phyloP scores from a whole-genome alignment of 2,329 filamentous ascomycete species.

The Colletotrichum orchidophilum region DNA sequence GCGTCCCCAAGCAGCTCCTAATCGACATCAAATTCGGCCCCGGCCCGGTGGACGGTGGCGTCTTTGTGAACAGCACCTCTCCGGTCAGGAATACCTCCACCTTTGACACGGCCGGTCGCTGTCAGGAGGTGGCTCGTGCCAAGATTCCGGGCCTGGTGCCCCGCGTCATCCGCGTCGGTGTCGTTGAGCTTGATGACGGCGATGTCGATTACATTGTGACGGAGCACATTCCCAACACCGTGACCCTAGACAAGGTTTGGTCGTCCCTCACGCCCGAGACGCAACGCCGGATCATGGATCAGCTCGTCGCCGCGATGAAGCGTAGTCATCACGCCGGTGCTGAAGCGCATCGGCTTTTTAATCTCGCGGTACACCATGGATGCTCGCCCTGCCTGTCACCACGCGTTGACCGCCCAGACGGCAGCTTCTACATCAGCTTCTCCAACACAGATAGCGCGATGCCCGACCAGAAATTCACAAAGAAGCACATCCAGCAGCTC shows the following conservation, averaged over 20 bases:
- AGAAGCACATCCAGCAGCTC: not conserved
- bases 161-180: slow-evolving; percentile 3
- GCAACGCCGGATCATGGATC: not conserved
- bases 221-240: not conserved
- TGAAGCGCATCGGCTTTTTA: not conserved
- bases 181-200: not conserved
- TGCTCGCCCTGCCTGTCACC: not conserved
- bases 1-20: slow-evolving; percentile 4
- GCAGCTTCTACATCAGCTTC: not conserved
- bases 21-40: not conserved
- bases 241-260: slow-evolving; percentile 10
- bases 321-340: not conserved
- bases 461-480: not conserved
- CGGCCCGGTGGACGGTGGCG: not conserved
- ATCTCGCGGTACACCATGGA: not conserved
- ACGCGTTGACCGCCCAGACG: not conserved
- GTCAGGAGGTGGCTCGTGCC: slow-evolving; percentile 3
- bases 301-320: not conserved
- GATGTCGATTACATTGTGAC: slow-evolving; percentile 4
- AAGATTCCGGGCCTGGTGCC: not conserved
- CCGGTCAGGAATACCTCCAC: not conserved
- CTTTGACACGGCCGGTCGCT: not conserved
- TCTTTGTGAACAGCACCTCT: not conserved
- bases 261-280: not conserved
- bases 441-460: not conserved